Evolutionary conservation across 1,284 basidiomycete genomes (phyloP), one percentile per base, ranked within the genome.

Genomic region (Leccinum pachyderme): DNA sequence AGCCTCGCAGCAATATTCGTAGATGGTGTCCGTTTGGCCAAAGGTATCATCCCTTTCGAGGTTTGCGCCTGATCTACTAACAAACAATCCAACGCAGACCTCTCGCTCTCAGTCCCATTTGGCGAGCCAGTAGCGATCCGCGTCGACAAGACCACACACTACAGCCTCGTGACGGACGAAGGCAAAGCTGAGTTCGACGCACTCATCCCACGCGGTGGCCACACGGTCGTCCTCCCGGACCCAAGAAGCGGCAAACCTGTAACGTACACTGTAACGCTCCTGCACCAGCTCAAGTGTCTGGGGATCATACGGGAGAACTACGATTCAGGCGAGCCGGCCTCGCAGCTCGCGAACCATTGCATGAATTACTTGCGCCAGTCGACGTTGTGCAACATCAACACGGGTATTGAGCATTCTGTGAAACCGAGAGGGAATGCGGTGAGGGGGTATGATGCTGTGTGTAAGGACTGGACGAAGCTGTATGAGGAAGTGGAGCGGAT

Each of bases 141-240:
- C n/a, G 58, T 59, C 2, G 57, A 59, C 46, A 58, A 56, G 46
- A 58, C 57, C 12, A 11, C 57, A 9, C 58, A 59, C 49, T 59
- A 60, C 35, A 52, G 28, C 35, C 58, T 59, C n/a, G 3, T 18
- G 18, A 28, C 53, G 7, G 61, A 57, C 5, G 49, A 62, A 7
- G 60, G 60, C 3, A 62, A 60, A 52, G 52, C 44, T 7, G 61
- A 52, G 32, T 62, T 62, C 46, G 58, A 62, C 15, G 52, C 61
- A 11, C 59, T 59, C 53, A 43, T 62, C 33, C 61, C 58, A 4
- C 29, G 11, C 12, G 58, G 53, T 2, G 60, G 57, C 7, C 59
- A 60, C 35, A 60, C 58, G 1, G 47, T 60, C 27, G 44, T 52
- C 33, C 44, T 60, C 2, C 60, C 59, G 3, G 52, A 62, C 44